Evolutionary conservation across 2,329 filamentous ascomycete genomes (phyloP).

Genomic region (Hypomyces perniciosus): DNA sequence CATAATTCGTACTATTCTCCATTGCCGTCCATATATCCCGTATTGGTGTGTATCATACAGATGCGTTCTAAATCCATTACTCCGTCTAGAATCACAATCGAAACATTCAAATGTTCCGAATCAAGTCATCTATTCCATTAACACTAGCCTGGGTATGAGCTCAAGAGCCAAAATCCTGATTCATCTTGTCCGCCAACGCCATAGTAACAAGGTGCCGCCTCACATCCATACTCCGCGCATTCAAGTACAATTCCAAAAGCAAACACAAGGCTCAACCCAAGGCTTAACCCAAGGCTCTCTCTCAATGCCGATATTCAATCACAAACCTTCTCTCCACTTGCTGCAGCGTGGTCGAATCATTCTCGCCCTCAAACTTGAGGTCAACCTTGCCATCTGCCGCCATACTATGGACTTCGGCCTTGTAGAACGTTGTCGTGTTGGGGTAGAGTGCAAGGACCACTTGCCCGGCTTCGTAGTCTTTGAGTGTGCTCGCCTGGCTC

Average conservation of each 20-base stretch:
- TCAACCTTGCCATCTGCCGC: constrained; percentile 50
- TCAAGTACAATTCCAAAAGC: neutral
- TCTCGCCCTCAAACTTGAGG: constrained; percentile 74
- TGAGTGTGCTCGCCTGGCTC: constrained; percentile 42
- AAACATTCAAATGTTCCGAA: too few relatives aligned
- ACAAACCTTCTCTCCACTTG: constrained; percentile 72
- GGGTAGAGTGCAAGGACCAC: constrained; percentile 74
- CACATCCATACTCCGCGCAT: neutral
- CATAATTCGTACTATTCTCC: too few relatives aligned
- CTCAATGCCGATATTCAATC: constrained; percentile 56
- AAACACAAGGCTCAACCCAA: neutral
- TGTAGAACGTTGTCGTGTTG: constrained; percentile 79
- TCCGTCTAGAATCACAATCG: too few relatives aligned
- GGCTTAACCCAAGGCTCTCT: too few relatives aligned
- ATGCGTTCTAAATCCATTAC: too few relatives aligned
- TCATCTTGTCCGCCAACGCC: too few relatives aligned
- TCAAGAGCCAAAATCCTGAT: too few relatives aligned
- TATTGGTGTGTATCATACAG: too few relatives aligned
- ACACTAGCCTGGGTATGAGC: too few relatives aligned
- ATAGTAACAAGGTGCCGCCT: too few relatives aligned
- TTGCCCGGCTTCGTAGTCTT: constrained; percentile 60
- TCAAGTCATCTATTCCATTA: too few relatives aligned
- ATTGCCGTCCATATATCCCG: too few relatives aligned
- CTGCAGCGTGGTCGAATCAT: constrained; percentile 66
- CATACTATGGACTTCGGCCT: constrained; percentile 72